Evolutionary conservation across 305 asterid genomes (phyloP).

Genomic region (Fraxinus velutina): DNA sequence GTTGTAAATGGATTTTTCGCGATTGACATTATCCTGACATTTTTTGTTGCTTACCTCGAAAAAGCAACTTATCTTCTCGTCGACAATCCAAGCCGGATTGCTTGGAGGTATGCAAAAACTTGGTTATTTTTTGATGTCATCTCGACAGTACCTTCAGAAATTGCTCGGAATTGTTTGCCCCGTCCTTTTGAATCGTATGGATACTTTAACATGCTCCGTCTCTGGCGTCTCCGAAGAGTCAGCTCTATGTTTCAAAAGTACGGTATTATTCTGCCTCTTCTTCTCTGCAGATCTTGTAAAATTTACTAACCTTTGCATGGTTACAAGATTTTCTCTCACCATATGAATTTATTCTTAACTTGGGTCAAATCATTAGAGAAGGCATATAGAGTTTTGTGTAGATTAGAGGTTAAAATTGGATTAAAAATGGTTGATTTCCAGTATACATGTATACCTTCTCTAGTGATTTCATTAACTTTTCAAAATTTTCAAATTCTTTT

Average conservation of each 20-base stretch:
- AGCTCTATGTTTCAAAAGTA: slow-evolving; percentile 33
- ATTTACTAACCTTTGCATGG: background rate
- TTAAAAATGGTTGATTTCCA: background rate
- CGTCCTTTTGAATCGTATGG: slow-evolving; percentile 54
- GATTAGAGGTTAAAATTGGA: background rate
- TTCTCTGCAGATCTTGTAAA: background rate
- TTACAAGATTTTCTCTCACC: background rate
- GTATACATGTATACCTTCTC: background rate
- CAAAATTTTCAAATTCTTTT: background rate
- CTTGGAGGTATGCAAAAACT: slow-evolving; percentile 52
- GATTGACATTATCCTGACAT: slow-evolving; percentile 74
- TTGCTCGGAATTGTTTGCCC: slow-evolving; percentile 56
- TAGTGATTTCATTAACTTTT: background rate
- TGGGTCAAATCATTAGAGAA: background rate
- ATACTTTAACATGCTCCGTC: slow-evolving; percentile 82
- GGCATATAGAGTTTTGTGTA: background rate
- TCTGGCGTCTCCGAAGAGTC: slow-evolving; percentile 91
- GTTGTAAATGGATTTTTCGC: slow-evolving; percentile 73
- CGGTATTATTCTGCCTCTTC: background rate
- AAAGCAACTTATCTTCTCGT: slow-evolving; percentile 56
- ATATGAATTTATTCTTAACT: background rate
- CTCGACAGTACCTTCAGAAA: slow-evolving; percentile 76
- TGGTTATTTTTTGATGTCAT: slow-evolving; percentile 70
- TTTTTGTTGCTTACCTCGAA: slow-evolving; percentile 80
- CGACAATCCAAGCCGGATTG: slow-evolving; percentile 55